Base-by-base conservation (phyloP, 129 eudicot species). In the Deinandra increscens region DNA sequence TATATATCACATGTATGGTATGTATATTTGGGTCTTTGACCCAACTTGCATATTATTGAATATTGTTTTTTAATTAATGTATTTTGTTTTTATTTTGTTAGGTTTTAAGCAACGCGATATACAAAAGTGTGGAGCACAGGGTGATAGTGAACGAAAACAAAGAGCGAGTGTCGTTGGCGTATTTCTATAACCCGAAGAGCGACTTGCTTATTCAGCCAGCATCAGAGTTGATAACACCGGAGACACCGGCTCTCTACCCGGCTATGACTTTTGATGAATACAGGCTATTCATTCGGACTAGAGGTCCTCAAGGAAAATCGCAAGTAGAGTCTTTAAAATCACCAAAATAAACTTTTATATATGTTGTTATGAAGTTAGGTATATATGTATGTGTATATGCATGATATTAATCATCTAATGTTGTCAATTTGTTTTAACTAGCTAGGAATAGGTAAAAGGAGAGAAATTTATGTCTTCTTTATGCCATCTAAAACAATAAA, bases 241-340 rank as follows among this genome's bases (percentile, higher is more conserved):
- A 86, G 44, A 71, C 56, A 43, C 96, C 97, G 5, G 83, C 96
- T 20, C 63, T 88, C 64, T 91, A 91, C 60, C 60, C 75, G 0
- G 69, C 96, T 41, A 88, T 84, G 97, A 91, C 91, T 18, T 91
- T 88, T 31, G 87, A 88, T 60, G 87, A 91, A 31, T 91, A 91
- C 66, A 79, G 97, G 36, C 87, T 78, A 23, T 84, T 64, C 81
- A 88, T 91, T 38, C 87, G 97, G 59, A 65, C 81, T 9, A 88
- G 77, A 58, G 97, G 97, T 46, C 97, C 96, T 8, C 80, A 72
- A 38, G 97, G 97, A 4, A 91, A 91, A 82, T 81, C 86, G 10
- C 97, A 88, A 65, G 87, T 84, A 45, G 91, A 91, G 33, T 88
- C 96, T 8, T 76, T 75, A 36, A 69, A 75, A 43, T 81, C 87